These are phyloP conservation scores for Cladorrhinum sp. DNA, from an alignment of 2,329 filamentous ascomycete species.

Conservation along the genomic window DNA sequence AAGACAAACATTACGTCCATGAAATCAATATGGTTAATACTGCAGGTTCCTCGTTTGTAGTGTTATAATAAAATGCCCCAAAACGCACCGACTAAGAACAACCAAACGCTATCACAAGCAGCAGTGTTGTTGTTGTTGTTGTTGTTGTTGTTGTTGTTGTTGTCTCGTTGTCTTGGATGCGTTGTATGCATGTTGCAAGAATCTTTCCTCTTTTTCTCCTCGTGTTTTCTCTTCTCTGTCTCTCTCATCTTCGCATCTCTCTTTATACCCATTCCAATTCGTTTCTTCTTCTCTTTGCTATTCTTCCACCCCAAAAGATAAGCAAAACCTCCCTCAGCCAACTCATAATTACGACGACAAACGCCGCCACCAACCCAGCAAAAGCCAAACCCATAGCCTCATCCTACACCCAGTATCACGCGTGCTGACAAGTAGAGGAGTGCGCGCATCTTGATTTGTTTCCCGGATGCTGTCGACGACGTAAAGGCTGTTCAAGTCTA, in stretches of 20 bases:
- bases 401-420: too few relatives aligned
- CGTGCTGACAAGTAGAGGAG: too few relatives aligned
- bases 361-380: not conserved
- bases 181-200: not conserved
- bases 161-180: not conserved
- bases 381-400: not conserved
- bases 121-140: not conserved
- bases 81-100: not conserved
- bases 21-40: not conserved
- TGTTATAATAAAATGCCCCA: not conserved
- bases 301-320: not conserved
- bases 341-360: not conserved
- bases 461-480: not conserved
- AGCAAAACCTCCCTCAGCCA: not conserved
- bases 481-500: not conserved
- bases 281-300: not conserved
- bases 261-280: not conserved
- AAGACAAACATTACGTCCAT: not conserved
- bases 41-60: not conserved
- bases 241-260: not conserved
- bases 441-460: too few relatives aligned
- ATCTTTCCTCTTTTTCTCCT: not conserved
- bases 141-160: not conserved
- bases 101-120: not conserved
- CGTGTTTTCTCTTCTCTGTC: not conserved